A percentile compares a stretch with the other conserved stretches of the same genome.
Conservation (phyloP, 306 rosid genomes). For the Malus fusca region DNA sequence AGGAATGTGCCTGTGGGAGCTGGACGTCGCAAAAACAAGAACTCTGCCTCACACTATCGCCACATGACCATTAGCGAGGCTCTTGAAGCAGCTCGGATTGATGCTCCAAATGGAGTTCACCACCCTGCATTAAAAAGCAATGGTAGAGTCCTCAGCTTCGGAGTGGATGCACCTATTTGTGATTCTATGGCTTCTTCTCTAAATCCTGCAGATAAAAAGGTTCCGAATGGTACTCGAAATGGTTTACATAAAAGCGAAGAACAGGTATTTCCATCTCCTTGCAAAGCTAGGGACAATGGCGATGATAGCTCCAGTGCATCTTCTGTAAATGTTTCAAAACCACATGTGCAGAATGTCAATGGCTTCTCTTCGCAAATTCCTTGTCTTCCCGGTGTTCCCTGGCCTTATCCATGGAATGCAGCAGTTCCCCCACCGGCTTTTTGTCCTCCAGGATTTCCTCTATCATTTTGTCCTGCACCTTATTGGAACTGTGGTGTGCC, state of each 20-base stretch:
- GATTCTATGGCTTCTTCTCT: conserved; percentile 56
- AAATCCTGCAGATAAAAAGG: conserved; percentile 43
- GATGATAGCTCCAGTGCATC: conserved; percentile 56
- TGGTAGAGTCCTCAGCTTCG: conserved; percentile 72
- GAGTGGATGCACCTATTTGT: conserved; percentile 45
- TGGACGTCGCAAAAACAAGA: conserved; percentile 85
- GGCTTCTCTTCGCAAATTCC: conserved; percentile 58
- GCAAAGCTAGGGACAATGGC: conserved; percentile 39
- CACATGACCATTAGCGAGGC: conserved; percentile 68
- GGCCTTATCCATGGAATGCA: conserved; percentile 79
- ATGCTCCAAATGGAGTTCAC: conserved; percentile 42
- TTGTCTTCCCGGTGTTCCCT: conserved; percentile 63
- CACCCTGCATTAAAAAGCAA: conserved; percentile 30
- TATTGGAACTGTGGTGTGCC: conserved; percentile 68
- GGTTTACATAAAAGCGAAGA: conserved; percentile 37
- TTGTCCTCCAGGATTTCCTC: conserved; percentile 64
- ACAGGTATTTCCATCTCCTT: conserved; percentile 21
- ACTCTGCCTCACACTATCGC: conserved; percentile 49
- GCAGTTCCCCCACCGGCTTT: conserved; percentile 46
- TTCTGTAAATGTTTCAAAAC: conserved; percentile 42
- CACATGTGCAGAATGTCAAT: conserved; percentile 25
- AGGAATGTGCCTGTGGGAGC: conserved; percentile 95
- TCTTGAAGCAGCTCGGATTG: conserved; percentile 62
- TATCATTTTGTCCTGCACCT: conserved; percentile 55
- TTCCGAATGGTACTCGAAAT: conserved; percentile 37